Conservation (phyloP, 441 rosid genomes). For the Metrosideros polymorpha region DNA sequence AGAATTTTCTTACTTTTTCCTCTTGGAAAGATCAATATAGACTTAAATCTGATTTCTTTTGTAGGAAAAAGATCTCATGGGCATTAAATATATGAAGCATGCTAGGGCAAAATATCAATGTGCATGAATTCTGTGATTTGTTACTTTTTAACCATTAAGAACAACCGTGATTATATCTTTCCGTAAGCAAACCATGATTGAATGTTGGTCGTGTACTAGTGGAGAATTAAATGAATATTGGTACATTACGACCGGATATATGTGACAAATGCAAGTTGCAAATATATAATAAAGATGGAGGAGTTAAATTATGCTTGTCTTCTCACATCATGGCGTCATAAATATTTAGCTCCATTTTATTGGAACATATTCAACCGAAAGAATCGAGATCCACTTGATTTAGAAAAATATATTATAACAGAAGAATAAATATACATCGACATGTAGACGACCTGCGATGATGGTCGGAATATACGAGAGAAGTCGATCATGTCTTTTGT, state of each 20-base stretch:
- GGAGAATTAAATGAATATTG: not conserved
- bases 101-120: too few species aligned
- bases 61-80: not conserved
- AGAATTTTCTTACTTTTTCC: too few species aligned
- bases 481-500: too few species aligned
- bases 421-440: not conserved
- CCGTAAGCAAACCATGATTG: not conserved
- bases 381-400: too few species aligned
- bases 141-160: not conserved
- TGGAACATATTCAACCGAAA: not conserved
- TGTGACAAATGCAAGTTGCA: not conserved
- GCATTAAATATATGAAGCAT: too few species aligned
- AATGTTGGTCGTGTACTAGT: not conserved
- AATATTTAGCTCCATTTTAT: not conserved
- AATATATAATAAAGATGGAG: not conserved
- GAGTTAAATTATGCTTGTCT: not conserved
- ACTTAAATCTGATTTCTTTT: not conserved
- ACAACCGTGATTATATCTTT: not conserved
- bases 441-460: not conserved
- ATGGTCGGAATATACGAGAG: too few species aligned
- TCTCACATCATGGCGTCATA: not conserved
- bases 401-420: too few species aligned
- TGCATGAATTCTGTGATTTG: not conserved
- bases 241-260: not conserved
- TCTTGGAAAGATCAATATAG: not conserved